Conservation (phyloP, 1,284 basidiomycete genomes). For the Ceratobasidium sp. region DNA sequence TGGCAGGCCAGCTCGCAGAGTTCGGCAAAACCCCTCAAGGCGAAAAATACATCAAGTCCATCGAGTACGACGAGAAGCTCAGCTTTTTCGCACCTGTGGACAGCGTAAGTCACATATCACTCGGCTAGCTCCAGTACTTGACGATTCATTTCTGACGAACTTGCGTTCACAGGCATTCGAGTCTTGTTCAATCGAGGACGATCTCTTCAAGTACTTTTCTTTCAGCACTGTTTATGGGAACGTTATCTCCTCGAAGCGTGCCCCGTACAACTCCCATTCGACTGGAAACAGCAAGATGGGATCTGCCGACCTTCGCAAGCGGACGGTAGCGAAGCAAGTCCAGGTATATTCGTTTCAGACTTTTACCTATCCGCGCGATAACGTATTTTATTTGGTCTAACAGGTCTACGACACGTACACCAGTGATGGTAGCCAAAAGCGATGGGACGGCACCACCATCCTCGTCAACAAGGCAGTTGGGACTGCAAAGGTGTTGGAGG, state of each 20-base stretch:
- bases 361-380: too few relatives aligned
- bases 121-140: too few relatives aligned
- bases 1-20: neutral
- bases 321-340: too few relatives aligned
- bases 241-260: too few relatives aligned
- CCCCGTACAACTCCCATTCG: too few relatives aligned
- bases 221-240: too few relatives aligned
- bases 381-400: neutral
- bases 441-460: neutral
- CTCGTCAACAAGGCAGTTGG: conserved; percentile 5
- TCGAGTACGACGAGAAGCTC: neutral
- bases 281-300: too few relatives aligned
- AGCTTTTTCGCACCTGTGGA: neutral
- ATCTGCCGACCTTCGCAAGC: too few relatives aligned
- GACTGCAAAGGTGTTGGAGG: neutral
- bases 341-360: too few relatives aligned
- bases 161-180: neutral
- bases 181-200: neutral
- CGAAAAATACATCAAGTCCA: neutral
- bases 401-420: conserved; percentile 10
- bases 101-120: neutral
- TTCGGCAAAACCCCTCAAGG: neutral
- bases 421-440: conserved; percentile 2
- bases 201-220: neutral
- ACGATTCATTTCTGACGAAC: neutral